Base-by-base conservation (phyloP, 306 rosid species). In the Herpetospermum pedunculosum region DNA sequence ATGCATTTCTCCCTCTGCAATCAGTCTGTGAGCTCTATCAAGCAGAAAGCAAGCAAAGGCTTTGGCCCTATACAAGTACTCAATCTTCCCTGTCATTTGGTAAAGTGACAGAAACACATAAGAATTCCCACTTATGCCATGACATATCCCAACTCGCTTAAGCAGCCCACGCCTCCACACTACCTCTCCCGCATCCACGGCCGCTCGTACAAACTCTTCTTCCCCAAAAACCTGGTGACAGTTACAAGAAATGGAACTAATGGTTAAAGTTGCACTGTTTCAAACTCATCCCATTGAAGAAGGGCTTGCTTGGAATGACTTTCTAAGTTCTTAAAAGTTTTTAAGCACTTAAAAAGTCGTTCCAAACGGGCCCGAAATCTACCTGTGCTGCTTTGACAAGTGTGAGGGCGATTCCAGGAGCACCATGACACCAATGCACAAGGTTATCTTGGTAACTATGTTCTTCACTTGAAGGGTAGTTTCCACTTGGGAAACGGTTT, bases 391-490 rank as follows among this genome's bases (percentile, higher is more conserved):
- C 91, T 84, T 91, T 91, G 77, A 82, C 87, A 37, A 91, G 96
- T 8, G 97, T 87, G 57, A 89, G 83, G 67, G 92, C 85, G 37
- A 87, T 54, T 81, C 97, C 96, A 40, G 91, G 91, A 72, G 96
- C 92, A 28, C 96, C 97, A 79, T 91, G 96, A 75, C 96, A 89
- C 92, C 96, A 87, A 78, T 91, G 97, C 79, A 91, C 92, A 77
- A 91, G 89, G 43, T 62, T 77, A 15, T 87, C 92, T 70, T 77
- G 74, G 44, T 75, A 72, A 41, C 53, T 85, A 81, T 91, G 89
- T 68, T 81, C 87, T 81, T 88, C 90, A 12, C 81, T 85, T 1
- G 83, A 77, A 16, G 90, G 92, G 76, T 88, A 88, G 83, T 91
- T 88, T 76, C 90, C 95, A 78, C 87, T 82, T 2, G 84, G 72